phyloP scores from a whole-genome alignment of 352 stramenopile genomes.

The Aphanomyces euteiches region DNA sequence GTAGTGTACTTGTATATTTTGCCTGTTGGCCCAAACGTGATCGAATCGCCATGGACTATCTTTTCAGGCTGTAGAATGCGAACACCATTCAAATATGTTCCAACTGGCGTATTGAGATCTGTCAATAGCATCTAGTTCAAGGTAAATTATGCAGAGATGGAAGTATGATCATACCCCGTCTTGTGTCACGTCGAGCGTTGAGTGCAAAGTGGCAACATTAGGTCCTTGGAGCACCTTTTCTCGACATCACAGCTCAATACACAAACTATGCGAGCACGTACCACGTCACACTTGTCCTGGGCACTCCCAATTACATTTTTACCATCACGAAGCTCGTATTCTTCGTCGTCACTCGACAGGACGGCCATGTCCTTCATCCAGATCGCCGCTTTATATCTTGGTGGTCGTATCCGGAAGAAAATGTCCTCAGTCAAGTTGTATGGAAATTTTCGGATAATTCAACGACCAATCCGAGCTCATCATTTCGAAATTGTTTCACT shows the following conservation, averaged over 20 bases:
- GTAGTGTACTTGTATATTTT: constrained; percentile 5
- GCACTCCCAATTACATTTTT: not conserved
- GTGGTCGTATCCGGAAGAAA: too few species aligned
- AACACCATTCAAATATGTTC: constrained; percentile 7
- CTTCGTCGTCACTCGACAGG: not conserved
- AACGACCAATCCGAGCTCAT: too few species aligned
- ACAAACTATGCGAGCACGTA: not conserved
- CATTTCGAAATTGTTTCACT: too few species aligned
- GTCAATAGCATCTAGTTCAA: not conserved
- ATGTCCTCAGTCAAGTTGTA: too few species aligned
- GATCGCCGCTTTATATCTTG: too few species aligned
- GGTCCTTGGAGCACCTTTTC: not conserved
- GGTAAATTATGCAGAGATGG: not conserved
- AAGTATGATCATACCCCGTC: constrained; percentile 7
- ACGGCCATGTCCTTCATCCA: not conserved
- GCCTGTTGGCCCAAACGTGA: not conserved
- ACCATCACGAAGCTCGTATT: constrained; percentile 10
- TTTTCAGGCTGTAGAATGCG: not conserved
- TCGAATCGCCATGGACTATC: constrained; percentile 6
- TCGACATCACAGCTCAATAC: too few species aligned
- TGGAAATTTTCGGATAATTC: too few species aligned
- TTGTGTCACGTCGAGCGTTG: not conserved
- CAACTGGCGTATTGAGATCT: not conserved
- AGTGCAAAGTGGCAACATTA: not conserved
- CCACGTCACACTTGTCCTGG: not conserved